Evolutionary conservation across 495 filamentous ascomycete genomes (phyloP), one percentile per base, ranked within the genome.

Genomic region (Chaetomidium leptoderma): DNA sequence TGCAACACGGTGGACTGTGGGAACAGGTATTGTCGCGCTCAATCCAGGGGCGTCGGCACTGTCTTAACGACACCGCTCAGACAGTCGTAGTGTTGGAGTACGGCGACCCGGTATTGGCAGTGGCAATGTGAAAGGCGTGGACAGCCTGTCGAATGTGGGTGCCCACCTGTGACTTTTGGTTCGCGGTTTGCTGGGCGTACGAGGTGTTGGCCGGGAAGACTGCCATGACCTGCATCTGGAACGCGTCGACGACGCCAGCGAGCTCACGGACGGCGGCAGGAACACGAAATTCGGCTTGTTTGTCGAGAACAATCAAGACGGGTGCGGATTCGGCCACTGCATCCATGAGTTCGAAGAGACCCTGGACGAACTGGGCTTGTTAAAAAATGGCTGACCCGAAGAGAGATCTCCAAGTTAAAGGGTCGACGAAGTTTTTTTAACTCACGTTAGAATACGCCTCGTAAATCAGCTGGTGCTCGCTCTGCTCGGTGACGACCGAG

Each of bases 251-350:
- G 8, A 64, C 58, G 17, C 50, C 54, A 9, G 62, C 53, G 7
- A 61, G 40, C 33, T 58, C 54, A n/a, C 50, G 58, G 13, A 64
- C 53, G 9, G 62, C 62, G 21, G 62, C 44, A 3, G 57, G 62
- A 10, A 64, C 44, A 19, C 62, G 62, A 36, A 64, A 64, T 35
- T 64, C 62, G 27, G 62, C 62, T 49, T 64, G 62, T 42, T 64
- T 64, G 30, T 64, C 62, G 48, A 64, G 42, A 1, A 21, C 53
- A 35, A 64, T 64, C 19, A 64, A 21, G 26, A 55, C 39, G 2
- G 62, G 53, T 6, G 62, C 62, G 14, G 53, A 50, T 10, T 52
- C 47, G 42, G 47, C 47, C 14, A 60, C 57, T 13, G 62, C 43
- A 23, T 64, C 62, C 48, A 60, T 60, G 39, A 64, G 44, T 39